A percentile compares a stretch with the other conserved stretches of the same genome.
Conservation (phyloP, 1,284 basidiomycete species). For the Quambalaria eucalypti region DNA sequence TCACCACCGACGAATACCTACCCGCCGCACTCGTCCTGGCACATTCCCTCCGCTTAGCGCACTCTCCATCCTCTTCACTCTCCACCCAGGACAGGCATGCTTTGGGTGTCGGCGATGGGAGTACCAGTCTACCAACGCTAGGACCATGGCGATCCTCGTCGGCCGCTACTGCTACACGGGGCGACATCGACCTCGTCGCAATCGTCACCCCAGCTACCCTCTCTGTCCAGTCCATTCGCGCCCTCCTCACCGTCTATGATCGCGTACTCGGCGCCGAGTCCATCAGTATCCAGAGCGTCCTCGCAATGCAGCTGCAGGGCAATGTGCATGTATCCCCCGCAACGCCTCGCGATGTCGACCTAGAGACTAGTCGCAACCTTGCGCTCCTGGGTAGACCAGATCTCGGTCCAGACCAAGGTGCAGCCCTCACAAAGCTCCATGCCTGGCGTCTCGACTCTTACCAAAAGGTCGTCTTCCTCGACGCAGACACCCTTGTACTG, state of each 20-base stretch:
- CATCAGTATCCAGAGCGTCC: conserved; percentile 42
- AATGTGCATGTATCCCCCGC: not conserved
- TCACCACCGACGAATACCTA: conserved; percentile 82
- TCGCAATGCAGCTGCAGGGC: conserved; percentile 11
- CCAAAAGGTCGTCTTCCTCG: conserved; percentile 82
- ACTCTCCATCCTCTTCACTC: conserved; percentile 8
- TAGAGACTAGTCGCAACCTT: conserved; percentile 14
- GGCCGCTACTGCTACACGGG: not conserved
- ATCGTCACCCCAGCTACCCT: conserved; percentile 87
- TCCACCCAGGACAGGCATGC: not conserved
- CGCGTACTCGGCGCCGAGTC: conserved; percentile 71
- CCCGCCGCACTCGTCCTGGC: conserved; percentile 80
- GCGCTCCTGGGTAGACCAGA: conserved; percentile 60
- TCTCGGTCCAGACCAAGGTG: conserved; percentile 56
- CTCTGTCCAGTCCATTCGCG: conserved; percentile 72
- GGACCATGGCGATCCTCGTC: conserved; percentile 43
- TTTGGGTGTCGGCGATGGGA: not conserved
- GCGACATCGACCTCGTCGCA: conserved; percentile 66
- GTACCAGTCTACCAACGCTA: not conserved
- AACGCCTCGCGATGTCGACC: conserved; percentile 3
- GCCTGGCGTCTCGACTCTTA: conserved; percentile 81
- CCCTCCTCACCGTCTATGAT: conserved; percentile 63
- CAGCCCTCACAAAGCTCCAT: conserved; percentile 86
- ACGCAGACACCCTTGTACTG: conserved; percentile 87
- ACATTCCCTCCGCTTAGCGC: conserved; percentile 56